Conservation (phyloP, 495 filamentous ascomycete species). For the Amphirosellinia nigrospora region DNA sequence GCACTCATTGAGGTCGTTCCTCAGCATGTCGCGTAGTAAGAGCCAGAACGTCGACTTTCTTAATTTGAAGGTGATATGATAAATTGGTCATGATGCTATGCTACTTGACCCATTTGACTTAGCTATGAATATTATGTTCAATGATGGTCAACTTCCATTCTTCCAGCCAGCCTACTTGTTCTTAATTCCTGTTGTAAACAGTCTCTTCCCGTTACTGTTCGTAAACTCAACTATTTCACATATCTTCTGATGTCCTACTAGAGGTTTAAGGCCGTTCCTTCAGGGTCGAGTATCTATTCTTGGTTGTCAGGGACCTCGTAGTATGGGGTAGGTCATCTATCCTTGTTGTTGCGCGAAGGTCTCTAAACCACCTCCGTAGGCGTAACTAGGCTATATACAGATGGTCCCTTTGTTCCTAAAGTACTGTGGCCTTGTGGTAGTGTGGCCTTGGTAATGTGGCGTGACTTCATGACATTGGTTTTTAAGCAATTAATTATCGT, state of each 20-base stretch:
- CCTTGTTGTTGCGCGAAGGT: too few relatives aligned
- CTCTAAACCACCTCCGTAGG: too few relatives aligned
- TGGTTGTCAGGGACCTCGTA: too few relatives aligned
- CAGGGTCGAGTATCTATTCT: neutral
- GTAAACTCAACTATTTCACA: neutral
- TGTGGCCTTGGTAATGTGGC: too few relatives aligned
- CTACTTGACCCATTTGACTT: constrained; percentile 10
- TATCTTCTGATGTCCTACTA: too few relatives aligned
- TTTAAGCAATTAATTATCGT: neutral
- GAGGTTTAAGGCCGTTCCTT: neutral
- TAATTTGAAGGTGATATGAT: constrained; percentile 18
- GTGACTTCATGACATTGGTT: too few relatives aligned
- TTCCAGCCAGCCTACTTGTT: neutral
- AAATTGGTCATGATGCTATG: constrained; percentile 15
- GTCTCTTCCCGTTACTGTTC: constrained; percentile 1
- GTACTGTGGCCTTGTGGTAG: too few relatives aligned
- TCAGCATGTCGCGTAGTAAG: constrained; percentile 15
- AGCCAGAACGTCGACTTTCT: constrained; percentile 10
- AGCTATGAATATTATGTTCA: neutral
- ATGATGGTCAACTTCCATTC: neutral
- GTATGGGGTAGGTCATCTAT: too few relatives aligned
- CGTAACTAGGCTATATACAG: too few relatives aligned
- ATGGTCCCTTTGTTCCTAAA: too few relatives aligned
- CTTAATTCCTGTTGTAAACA: neutral
- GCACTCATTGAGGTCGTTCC: constrained; percentile 28